Percentiles rank a stretch among this genome's conserved stretches.
Evolutionary conservation across 108 stramenopile genomes (phyloP).

Genomic region (Aurantiochytrium sp.): DNA sequence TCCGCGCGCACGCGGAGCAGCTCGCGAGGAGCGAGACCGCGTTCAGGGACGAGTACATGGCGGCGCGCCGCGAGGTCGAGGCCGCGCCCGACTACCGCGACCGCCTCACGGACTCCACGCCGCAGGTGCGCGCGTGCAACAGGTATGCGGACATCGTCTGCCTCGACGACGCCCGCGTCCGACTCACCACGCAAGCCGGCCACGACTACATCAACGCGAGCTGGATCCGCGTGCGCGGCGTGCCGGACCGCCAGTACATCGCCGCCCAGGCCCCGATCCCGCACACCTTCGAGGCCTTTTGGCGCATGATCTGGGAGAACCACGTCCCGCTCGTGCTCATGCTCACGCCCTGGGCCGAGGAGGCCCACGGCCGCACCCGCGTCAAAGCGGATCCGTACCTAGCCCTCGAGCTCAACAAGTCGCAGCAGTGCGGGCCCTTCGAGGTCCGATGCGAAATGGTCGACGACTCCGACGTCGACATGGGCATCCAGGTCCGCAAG

Average conservation of each 20-base stretch:
- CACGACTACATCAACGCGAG: slow-evolving; percentile 13
- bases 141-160: slow-evolving; percentile 25
- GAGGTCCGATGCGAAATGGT: background rate
- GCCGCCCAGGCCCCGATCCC: slow-evolving; percentile 14
- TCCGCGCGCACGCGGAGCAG: background rate
- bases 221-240: background rate
- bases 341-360: background rate
- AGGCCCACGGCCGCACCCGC: background rate
- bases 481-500: background rate
- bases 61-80: background rate
- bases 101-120: background rate
- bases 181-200: background rate
- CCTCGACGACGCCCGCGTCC: background rate
- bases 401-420: background rate
- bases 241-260: background rate
- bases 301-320: background rate
- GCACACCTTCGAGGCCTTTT: background rate
- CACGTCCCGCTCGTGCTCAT: background rate
- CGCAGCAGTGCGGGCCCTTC: background rate
- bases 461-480: background rate
- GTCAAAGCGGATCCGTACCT: background rate
- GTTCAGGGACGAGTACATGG: background rate
- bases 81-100: background rate
- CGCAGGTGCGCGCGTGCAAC: background rate
- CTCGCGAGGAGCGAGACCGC: background rate